Evolutionary conservation across 192 early-diverging fungal species (phyloP).

Genomic region (Pilaira anomala): DNA sequence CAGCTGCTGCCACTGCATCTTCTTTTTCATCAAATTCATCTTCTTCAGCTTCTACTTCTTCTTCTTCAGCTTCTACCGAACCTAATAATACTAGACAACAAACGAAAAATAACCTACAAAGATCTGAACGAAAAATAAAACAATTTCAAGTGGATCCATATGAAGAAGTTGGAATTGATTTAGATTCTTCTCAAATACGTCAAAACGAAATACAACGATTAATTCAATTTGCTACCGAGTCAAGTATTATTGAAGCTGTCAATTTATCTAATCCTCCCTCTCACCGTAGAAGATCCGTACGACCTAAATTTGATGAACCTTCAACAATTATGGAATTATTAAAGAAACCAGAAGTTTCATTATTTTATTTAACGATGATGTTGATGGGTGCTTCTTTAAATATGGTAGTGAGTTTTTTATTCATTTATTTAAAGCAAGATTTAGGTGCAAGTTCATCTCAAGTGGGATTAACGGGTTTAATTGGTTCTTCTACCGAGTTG

Average conservation of each 20-base stretch:
- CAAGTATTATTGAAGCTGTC: conserved; percentile 39
- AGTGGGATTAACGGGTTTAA: conserved; percentile 41
- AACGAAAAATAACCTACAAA: background rate
- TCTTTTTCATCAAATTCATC: background rate
- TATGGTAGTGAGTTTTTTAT: conserved; percentile 42
- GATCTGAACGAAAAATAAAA: background rate
- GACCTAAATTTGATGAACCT: conserved; percentile 12
- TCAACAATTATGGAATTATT: conserved; percentile 34
- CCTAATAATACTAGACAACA: too few species aligned
- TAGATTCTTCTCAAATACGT: conserved; percentile 25
- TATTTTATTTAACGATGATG: conserved; percentile 44
- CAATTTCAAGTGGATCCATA: conserved; percentile 1
- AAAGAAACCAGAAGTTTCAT: conserved; percentile 29
- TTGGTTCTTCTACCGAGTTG: conserved; percentile 40
- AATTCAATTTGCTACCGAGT: conserved; percentile 40
- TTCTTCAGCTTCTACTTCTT: background rate
- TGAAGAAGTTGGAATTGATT: conserved; percentile 22
- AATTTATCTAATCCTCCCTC: conserved; percentile 31
- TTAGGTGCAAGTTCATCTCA: conserved; percentile 40
- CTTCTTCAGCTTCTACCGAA: too few species aligned
- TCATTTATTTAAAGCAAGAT: conserved; percentile 43
- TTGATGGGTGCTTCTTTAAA: conserved; percentile 44
- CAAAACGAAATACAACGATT: conserved; percentile 38
- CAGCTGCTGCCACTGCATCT: background rate
- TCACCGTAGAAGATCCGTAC: conserved; percentile 11